These are phyloP conservation scores for Rubia tinctorum DNA, from an alignment of 305 asterid genomes.

Conservation along the genomic window DNA sequence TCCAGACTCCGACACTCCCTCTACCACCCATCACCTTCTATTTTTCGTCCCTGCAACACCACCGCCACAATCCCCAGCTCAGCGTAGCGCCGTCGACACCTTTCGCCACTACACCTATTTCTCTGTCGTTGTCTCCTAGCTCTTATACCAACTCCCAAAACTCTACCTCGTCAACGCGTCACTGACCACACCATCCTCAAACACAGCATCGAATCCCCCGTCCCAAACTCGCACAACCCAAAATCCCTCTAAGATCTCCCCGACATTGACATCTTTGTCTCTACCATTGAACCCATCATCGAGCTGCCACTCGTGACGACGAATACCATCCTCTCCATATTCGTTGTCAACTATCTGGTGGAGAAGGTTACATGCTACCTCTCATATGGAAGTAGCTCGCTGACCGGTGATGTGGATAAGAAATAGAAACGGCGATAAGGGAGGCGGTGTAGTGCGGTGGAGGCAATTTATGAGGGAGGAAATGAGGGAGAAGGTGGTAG, in stretches of 20 bases:
- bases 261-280: constrained; percentile 78
- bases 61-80: too few relatives aligned
- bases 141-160: constrained; percentile 87
- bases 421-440: too few relatives aligned
- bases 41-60: too few relatives aligned
- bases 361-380: constrained; percentile 80
- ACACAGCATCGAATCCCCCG: constrained; percentile 71
- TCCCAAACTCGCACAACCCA: constrained; percentile 71
- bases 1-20: too few relatives aligned
- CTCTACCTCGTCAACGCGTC: constrained; percentile 77
- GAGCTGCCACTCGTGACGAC: constrained; percentile 94
- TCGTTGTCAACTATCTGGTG: constrained; percentile 85
- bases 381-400: constrained; percentile 87
- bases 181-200: constrained; percentile 65
- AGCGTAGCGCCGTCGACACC: too few relatives aligned
- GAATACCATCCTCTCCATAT: constrained; percentile 79
- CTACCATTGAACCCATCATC: constrained; percentile 84
- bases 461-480: too few relatives aligned
- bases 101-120: too few relatives aligned
- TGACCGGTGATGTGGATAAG: constrained; percentile 24
- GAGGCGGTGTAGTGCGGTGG: too few relatives aligned
- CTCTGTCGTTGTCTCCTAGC: constrained; percentile 66
- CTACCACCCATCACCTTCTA: too few relatives aligned
- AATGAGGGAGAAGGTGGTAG: too few relatives aligned
- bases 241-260: constrained; percentile 81